Evolutionary conservation across 768 basidiomycete genomes (phyloP), one percentile per base, ranked within the genome.

Genomic region (Clitopilus passeckerianus): DNA sequence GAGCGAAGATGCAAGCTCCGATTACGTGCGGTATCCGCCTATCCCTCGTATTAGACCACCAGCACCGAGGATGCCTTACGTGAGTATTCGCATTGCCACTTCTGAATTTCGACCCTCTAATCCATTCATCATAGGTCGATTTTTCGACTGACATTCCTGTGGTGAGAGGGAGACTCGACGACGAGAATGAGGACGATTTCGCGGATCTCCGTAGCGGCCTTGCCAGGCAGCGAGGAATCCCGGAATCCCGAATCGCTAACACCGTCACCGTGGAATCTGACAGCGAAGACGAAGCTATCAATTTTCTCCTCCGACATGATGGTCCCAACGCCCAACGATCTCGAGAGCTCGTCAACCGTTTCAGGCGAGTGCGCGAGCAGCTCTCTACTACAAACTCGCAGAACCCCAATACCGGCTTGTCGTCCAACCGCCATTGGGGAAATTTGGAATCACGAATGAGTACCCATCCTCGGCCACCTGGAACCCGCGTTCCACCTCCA

Each of bases 231-330:
- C 64, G 60, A 18, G 67, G 73, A 8, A 64, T 67, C 37, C 72
- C 73, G 41, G 68, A 64, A n/a, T 62, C 70, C 9, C 65, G 73
- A 22, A 34, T 69, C 7, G 71, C 70, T 9, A 50, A 57, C 52
- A 54, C 57, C 30, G 54, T 46, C n/a, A 43, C 58, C 5, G 37
- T 15, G n/a, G n/a, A 15, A 1, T 37, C 59, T 0, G 63, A 64
- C 9, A 65, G 64, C 18, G 62, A 59, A 35, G 64, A 60, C 16
- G 69, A 71, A 4, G 70, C 68, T 23, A 70, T 70, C 10, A 68
- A 76, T 18, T 70, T 74, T 16, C 66, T 72, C 12, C 63, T 78
- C 18, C 69, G 73, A 30, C 65, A 63, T 5, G 73, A 75, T 52
- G 71, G 70, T 1, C 60, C 66, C 4, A 68, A 64, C 54, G 22